Conservation (phyloP, 768 basidiomycete species). For the Roridomyces roridus region DNA sequence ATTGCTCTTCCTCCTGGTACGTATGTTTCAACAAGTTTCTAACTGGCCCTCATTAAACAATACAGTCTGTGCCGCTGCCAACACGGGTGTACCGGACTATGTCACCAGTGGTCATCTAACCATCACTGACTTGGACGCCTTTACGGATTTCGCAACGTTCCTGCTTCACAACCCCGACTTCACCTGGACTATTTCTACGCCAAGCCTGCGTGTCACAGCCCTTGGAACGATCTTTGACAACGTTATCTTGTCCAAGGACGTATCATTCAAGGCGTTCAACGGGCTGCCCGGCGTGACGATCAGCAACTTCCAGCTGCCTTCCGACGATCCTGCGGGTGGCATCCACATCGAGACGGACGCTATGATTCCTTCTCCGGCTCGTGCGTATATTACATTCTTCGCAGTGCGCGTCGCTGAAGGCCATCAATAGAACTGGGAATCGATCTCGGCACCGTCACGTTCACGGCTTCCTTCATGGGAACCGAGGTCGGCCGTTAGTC, state of each 20-base stretch:
- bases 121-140: conserved; percentile 63
- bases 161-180: conserved; percentile 69
- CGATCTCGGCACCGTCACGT: conserved; percentile 67
- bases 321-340: conserved; percentile 70
- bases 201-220: conserved; percentile 66
- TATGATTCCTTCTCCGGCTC: conserved; percentile 67
- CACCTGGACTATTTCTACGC: conserved; percentile 73
- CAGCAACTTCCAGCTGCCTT: conserved; percentile 72
- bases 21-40: conserved; percentile 12
- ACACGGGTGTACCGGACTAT: conserved; percentile 70
- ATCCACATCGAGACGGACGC: conserved; percentile 75
- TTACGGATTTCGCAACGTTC: conserved; percentile 70
- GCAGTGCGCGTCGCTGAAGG: conserved; percentile 21
- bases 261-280: conserved; percentile 75
- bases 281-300: conserved; percentile 73
- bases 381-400: conserved; percentile 44
- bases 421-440: conserved; percentile 64
- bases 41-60: not conserved
- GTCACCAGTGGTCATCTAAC: conserved; percentile 54
- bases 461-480: conserved; percentile 65
- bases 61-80: conserved; percentile 70
- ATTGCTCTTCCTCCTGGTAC: conserved; percentile 66
- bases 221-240: conserved; percentile 74
- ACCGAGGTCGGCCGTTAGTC: conserved; percentile 65
- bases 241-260: conserved; percentile 62